These are phyloP conservation scores for Trichoderma breve DNA, from an alignment of 2,329 filamentous ascomycete species.

Conservation along the genomic window DNA sequence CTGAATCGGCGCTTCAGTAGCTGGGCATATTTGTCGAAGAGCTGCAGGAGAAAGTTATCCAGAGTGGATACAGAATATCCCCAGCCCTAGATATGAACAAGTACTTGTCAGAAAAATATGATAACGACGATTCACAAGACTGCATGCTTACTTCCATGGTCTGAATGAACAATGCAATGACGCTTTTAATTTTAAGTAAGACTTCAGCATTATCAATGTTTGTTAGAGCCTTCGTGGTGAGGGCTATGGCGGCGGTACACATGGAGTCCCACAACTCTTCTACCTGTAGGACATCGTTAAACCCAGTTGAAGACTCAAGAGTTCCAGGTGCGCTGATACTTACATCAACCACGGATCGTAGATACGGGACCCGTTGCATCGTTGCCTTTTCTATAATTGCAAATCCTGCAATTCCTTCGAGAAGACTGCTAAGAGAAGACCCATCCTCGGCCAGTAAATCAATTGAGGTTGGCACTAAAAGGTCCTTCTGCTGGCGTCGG, in stretches of 20 bases:
- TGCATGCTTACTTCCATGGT: constrained; percentile 80
- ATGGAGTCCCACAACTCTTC: constrained; percentile 98
- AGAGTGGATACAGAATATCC: constrained; percentile 79
- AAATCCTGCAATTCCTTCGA: constrained; percentile 94
- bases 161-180: constrained; percentile 91
- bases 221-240: constrained; percentile 76
- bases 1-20: constrained; percentile 88
- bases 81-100: constrained; percentile 71
- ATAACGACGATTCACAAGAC: background rate
- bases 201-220: constrained; percentile 85
- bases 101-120: background rate
- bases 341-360: constrained; percentile 81
- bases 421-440: constrained; percentile 78
- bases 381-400: constrained; percentile 95
- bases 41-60: constrained; percentile 77
- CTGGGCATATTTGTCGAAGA: constrained; percentile 94
- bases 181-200: constrained; percentile 89
- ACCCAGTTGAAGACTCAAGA: background rate
- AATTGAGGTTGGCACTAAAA: constrained; percentile 75
- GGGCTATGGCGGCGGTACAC: constrained; percentile 80
- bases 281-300: constrained; percentile 53
- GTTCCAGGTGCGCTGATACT: constrained; percentile 28
- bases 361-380: constrained; percentile 78
- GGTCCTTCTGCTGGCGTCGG: constrained; percentile 84
- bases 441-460: constrained; percentile 80